Conservation (phyloP, 73 alveolate species). For the Stentor coeruleus region DNA sequence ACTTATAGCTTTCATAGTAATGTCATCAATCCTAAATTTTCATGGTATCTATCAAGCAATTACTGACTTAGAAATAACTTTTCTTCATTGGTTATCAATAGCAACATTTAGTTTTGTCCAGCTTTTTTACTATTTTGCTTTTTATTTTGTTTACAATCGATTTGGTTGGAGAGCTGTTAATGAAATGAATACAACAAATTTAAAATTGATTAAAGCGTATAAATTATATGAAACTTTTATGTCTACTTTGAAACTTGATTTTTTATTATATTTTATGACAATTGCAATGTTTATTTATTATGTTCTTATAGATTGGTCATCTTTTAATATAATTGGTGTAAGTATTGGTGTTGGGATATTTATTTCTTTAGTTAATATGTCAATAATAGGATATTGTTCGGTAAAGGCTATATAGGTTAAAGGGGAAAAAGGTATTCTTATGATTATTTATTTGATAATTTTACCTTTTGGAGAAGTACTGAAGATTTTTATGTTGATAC, state of each 20-base stretch:
- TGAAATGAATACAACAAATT: not conserved
- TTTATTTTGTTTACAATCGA: not conserved
- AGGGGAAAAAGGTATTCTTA: not conserved
- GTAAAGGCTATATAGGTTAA: constrained; percentile 9
- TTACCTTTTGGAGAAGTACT: not conserved
- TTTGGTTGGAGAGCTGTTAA: not conserved
- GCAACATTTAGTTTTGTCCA: not conserved
- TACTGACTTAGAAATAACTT: not conserved
- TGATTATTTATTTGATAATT: too few relatives aligned
- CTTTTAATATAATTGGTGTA: not conserved
- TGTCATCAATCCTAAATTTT: not conserved
- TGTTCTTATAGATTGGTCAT: not conserved
- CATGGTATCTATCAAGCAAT: not conserved
- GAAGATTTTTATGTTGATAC: not conserved
- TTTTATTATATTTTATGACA: not conserved
- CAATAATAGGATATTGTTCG: not conserved
- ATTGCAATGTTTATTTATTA: not conserved
- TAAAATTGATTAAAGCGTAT: not conserved
- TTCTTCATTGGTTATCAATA: not conserved
- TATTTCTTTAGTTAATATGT: not conserved
- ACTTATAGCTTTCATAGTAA: not conserved
- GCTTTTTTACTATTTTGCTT: constrained; percentile 1
- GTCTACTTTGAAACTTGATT: not conserved
- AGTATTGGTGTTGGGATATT: not conserved
- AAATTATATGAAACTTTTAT: not conserved